phyloP scores from a whole-genome alignment of 2,329 filamentous ascomycete species.

The Fusarium armeniacum region DNA sequence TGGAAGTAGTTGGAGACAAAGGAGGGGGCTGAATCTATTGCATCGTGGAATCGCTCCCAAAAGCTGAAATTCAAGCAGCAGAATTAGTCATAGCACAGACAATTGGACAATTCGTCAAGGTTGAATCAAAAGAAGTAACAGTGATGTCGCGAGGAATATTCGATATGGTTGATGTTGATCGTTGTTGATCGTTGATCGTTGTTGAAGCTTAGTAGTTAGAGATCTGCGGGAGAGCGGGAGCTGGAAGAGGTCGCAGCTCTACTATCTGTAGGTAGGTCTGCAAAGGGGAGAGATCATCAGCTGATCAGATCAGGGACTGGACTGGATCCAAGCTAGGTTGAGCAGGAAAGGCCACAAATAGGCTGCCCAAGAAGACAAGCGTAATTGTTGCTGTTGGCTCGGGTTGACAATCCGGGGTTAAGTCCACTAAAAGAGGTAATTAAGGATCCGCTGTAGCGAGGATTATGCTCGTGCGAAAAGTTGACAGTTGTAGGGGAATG shows the following conservation, averaged over 20 bases:
- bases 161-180: slow-evolving; percentile 12
- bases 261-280: slow-evolving; percentile 45
- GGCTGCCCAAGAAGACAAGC: slow-evolving; percentile 33
- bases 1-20: slow-evolving; percentile 43
- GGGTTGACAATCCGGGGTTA: slow-evolving; percentile 49
- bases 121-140: slow-evolving; percentile 11
- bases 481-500: slow-evolving; percentile 10
- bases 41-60: slow-evolving; percentile 46
- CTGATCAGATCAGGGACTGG: slow-evolving; percentile 46
- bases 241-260: slow-evolving; percentile 46
- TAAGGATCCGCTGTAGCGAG: slow-evolving; percentile 41
- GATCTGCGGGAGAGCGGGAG: slow-evolving; percentile 46
- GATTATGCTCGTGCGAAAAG: slow-evolving; percentile 14
- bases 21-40: slow-evolving; percentile 45
- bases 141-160: slow-evolving; percentile 8
- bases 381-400: slow-evolving; percentile 45
- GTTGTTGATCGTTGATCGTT: not conserved
- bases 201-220: slow-evolving; percentile 32
- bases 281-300: slow-evolving; percentile 52
- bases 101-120: slow-evolving; percentile 14
- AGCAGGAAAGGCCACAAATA: slow-evolving; percentile 41
- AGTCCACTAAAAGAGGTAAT: slow-evolving; percentile 42
- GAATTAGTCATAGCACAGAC: slow-evolving; percentile 45
- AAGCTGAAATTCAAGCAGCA: slow-evolving; percentile 43
- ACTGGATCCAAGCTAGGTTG: slow-evolving; percentile 24